These are phyloP conservation scores for Parachaetomium inaequale DNA, from an alignment of 495 filamentous ascomycete genomes.

Conservation along the genomic window DNA sequence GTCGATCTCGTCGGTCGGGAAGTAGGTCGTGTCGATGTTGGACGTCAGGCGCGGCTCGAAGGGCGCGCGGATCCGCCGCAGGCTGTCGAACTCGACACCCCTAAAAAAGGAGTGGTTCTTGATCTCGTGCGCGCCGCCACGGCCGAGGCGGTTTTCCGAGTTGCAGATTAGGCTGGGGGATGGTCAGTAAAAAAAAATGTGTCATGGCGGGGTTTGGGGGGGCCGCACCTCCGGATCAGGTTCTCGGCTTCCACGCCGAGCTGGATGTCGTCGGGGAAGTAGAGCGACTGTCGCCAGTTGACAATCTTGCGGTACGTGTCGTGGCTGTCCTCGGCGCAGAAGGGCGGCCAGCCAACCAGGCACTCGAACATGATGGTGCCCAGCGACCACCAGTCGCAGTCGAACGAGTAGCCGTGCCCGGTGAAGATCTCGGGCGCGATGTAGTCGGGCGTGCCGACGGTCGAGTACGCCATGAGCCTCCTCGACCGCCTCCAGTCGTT, in stretches of 20 bases:
- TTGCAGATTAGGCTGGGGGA: slow-evolving; percentile 77
- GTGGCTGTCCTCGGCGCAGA: slow-evolving; percentile 95
- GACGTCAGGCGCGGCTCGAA: slow-evolving; percentile 91
- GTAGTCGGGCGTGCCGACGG: slow-evolving; percentile 96
- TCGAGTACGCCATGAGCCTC: slow-evolving; percentile 93
- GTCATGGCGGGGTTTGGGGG: background rate
- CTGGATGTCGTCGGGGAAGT: slow-evolving; percentile 93
- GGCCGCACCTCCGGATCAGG: slow-evolving; percentile 72
- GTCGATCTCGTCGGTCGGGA: slow-evolving; percentile 96
- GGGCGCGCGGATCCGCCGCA: slow-evolving; percentile 87
- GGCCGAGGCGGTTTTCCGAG: slow-evolving; percentile 81
- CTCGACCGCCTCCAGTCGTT: slow-evolving; percentile 98
- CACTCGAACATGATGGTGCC: slow-evolving; percentile 99
- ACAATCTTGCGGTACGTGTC: slow-evolving; percentile 99
- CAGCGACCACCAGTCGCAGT: slow-evolving; percentile 98
- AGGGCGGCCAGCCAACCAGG: slow-evolving; percentile 96
- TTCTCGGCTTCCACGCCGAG: slow-evolving; percentile 83
- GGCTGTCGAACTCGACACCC: slow-evolving; percentile 86
- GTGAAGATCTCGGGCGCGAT: slow-evolving; percentile 98
- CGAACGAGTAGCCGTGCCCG: slow-evolving; percentile 88
- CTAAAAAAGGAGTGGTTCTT: slow-evolving; percentile 94
- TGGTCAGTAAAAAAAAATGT: background rate
- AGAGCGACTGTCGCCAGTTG: slow-evolving; percentile 91
- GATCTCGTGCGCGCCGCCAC: slow-evolving; percentile 80
- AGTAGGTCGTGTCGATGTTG: slow-evolving; percentile 95